A percentile compares a stretch with the other conserved stretches of the same genome.
phyloP scores from a whole-genome alignment of 106 monocot genomes.

The Dactylorhiza incarnata region DNA sequence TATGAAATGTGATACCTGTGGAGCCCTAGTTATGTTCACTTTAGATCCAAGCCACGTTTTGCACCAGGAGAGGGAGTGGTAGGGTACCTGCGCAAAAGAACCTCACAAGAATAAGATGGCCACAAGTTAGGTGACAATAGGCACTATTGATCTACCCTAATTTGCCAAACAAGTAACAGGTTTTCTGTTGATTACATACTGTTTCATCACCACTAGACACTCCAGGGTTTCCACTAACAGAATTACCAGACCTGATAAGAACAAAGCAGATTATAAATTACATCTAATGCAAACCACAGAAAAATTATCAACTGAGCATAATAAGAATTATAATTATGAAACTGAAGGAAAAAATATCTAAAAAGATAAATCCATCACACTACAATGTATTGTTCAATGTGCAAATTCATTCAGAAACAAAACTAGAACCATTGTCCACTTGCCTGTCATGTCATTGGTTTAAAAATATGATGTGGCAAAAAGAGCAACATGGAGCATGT shows the following conservation, averaged over 20 bases:
- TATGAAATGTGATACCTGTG: slow-evolving; percentile 46
- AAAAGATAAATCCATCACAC: neutral
- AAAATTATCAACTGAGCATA: neutral
- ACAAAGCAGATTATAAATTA: slow-evolving; percentile 1
- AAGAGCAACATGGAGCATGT: too few species aligned
- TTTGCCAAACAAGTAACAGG: neutral
- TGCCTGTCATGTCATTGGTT: neutral
- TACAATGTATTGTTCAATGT: neutral
- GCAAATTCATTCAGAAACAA: neutral
- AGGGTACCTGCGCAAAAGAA: slow-evolving; percentile 58
- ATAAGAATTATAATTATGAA: slow-evolving; percentile 1
- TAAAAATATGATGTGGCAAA: neutral
- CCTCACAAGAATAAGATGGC: slow-evolving; percentile 8
- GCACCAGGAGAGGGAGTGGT: slow-evolving; percentile 97
- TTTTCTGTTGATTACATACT: slow-evolving; percentile 33
- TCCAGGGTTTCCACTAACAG: slow-evolving; percentile 61
- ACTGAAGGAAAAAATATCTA: neutral
- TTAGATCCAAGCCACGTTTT: slow-evolving; percentile 94
- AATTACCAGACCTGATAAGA: slow-evolving; percentile 80
- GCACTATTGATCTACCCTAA: neutral
- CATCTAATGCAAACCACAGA: neutral
- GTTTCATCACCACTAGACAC: slow-evolving; percentile 85
- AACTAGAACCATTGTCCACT: neutral
- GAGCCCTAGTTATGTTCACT: slow-evolving; percentile 97
- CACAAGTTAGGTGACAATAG: neutral